These are phyloP conservation scores for Geotrichum fermentans DNA, from an alignment of 1,139 yeast species.

Conservation along the genomic window DNA sequence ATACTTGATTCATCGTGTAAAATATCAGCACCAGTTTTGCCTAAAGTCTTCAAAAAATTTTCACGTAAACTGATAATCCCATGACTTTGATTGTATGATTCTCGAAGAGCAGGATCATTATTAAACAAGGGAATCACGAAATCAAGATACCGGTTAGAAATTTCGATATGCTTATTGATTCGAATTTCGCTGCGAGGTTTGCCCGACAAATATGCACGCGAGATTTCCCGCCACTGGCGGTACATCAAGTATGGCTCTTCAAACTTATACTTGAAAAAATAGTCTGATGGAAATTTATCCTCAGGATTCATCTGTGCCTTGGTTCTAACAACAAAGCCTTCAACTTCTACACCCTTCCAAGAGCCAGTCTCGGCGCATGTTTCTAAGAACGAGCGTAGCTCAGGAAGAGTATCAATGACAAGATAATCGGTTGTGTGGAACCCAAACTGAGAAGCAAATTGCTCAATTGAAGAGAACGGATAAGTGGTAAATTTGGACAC, in stretches of 20 bases:
- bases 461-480: constrained; percentile 54
- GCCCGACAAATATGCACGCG: constrained; percentile 52
- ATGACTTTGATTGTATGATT: constrained; percentile 50
- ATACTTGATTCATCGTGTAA: constrained; percentile 21
- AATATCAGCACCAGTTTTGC: constrained; percentile 47
- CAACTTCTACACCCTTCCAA: constrained; percentile 67
- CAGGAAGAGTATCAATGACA: constrained; percentile 38
- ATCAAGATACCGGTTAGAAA: constrained; percentile 63
- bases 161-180: constrained; percentile 50
- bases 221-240: constrained; percentile 84
- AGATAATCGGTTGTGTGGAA: constrained; percentile 55
- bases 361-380: constrained; percentile 63
- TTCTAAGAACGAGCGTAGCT: constrained; percentile 50
- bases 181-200: constrained; percentile 46
- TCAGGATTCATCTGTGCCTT: constrained; percentile 24
- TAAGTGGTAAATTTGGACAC: constrained; percentile 58
- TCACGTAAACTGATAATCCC: constrained; percentile 75
- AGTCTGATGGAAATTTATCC: constrained; percentile 39
- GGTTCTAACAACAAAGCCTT: constrained; percentile 89
- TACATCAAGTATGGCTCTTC: constrained; percentile 92
- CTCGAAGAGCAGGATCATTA: constrained; percentile 39
- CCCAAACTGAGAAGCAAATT: constrained; percentile 67
- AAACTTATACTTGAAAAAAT: constrained; percentile 88
- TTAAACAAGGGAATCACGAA: constrained; percentile 57
- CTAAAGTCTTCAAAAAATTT: constrained; percentile 47